Percentiles rank a stretch among this genome's conserved stretches.
Conservation (phyloP, 768 basidiomycete genomes). For the Termitomyces sp. region DNA sequence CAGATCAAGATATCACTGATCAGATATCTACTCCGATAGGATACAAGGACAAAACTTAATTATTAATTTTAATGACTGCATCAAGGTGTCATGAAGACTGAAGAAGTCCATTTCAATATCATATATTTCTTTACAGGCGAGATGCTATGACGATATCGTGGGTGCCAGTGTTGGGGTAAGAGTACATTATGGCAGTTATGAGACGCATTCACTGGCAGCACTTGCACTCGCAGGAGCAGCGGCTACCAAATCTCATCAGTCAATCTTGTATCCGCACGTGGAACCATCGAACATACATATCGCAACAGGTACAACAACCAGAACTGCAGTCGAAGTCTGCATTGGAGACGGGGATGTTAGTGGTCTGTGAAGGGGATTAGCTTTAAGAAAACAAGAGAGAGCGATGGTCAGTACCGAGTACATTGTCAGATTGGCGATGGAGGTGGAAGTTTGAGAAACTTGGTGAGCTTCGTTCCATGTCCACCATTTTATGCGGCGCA, state of each 20-base stretch:
- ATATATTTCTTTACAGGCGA: neutral
- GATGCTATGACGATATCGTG: neutral
- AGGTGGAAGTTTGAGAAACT: neutral
- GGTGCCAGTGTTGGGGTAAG: neutral
- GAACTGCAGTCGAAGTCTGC: slow-evolving; percentile 7
- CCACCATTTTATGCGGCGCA: neutral
- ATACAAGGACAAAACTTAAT: no score
- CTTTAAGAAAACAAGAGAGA: neutral
- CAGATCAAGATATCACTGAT: neutral
- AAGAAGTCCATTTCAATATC: neutral
- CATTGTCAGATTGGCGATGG: neutral
- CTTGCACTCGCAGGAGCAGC: slow-evolving; percentile 15
- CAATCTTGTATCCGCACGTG: neutral
- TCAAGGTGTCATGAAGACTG: no score
- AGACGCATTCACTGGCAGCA: slow-evolving; percentile 4
- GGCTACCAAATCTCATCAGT: neutral
- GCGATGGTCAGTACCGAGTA: slow-evolving; percentile 3
- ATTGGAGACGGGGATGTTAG: slow-evolving; percentile 1
- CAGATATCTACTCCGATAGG: neutral
- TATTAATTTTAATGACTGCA: no score
- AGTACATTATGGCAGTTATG: neutral
- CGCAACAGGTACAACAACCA: slow-evolving; percentile 11
- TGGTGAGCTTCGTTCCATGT: neutral
- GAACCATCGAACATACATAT: neutral
- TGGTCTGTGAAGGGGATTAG: neutral